A percentile compares a stretch with the other conserved stretches of the same genome.
These are phyloP conservation scores for Fennellomyces sp. DNA, from an alignment of 371 early-diverging fungal species.

Conservation along the genomic window DNA sequence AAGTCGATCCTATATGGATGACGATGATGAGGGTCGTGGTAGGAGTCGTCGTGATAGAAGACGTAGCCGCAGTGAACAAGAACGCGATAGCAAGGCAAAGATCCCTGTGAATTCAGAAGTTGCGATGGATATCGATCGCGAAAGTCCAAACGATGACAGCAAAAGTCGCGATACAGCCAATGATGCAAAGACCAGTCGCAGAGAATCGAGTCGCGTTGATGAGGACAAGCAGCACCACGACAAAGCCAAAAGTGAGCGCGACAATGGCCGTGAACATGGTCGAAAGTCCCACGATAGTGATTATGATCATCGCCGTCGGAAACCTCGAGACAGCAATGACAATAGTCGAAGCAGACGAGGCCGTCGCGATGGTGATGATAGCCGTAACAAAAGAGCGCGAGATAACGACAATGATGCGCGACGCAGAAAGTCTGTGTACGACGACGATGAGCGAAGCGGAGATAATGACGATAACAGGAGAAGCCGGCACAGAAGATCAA, in stretches of 20 bases:
- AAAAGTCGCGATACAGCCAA: no score
- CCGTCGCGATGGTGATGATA: background rate
- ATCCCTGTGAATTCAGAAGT: no score
- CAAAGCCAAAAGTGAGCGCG: no score
- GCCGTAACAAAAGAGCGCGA: background rate
- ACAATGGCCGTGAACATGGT: no score
- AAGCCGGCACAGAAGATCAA: background rate
- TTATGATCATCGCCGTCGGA: background rate
- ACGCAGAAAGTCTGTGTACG: no score
- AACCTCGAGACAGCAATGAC: background rate
- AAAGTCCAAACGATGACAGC: no score
- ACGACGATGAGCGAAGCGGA: no score
- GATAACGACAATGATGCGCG: no score
- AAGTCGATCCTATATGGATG: background rate
- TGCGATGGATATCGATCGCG: background rate
- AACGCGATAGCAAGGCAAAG: no score
- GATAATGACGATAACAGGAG: background rate
- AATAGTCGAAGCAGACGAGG: background rate
- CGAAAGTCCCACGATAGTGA: background rate
- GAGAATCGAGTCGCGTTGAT: no score
- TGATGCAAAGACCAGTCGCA: no score
- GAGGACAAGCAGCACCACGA: no score
- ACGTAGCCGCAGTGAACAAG: background rate
- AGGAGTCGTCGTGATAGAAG: background rate
- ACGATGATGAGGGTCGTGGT: background rate